Evolutionary conservation across 2,329 filamentous ascomycete genomes (phyloP).

Genomic region (Gaeumannomyces tritici): DNA sequence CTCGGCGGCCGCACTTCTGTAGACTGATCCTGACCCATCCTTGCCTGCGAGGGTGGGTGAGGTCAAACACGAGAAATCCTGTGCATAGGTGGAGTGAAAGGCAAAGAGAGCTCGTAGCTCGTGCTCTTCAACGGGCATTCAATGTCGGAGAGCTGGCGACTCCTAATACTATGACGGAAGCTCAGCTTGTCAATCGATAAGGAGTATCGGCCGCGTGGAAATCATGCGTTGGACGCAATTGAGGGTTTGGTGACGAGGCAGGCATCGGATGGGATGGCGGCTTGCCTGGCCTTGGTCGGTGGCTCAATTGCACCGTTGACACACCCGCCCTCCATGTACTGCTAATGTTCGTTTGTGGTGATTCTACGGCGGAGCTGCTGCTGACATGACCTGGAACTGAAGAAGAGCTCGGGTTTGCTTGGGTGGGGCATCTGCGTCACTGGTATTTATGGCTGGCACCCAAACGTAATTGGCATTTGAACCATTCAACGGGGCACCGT

Average conservation of each 20-base stretch:
- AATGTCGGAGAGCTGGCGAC: neutral
- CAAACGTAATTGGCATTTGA: neutral
- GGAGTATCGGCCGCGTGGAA: neutral
- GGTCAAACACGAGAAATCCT: neutral
- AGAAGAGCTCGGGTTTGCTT: neutral
- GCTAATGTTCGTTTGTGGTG: neutral
- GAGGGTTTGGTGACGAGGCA: neutral
- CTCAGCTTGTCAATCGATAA: neutral
- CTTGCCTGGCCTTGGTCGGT: neutral
- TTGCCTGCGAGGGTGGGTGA: slow-evolving; percentile 7
- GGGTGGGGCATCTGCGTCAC: neutral
- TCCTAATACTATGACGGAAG: too few relatives aligned
- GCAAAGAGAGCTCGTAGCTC: neutral
- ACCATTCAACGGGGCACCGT: too few relatives aligned
- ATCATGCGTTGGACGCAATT: neutral
- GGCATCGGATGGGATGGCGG: neutral
- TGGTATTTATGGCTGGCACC: neutral
- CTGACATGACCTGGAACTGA: neutral
- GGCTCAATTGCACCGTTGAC: too few relatives aligned
- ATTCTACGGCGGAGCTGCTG: neutral
- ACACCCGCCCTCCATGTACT: neutral
- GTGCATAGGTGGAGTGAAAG: neutral
- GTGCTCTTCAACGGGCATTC: neutral
- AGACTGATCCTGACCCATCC: slow-evolving; percentile 44
- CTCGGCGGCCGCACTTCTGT: slow-evolving; percentile 33